Conservation (phyloP, 768 basidiomycete species). For the Paxillus ammoniavirescens region DNA sequence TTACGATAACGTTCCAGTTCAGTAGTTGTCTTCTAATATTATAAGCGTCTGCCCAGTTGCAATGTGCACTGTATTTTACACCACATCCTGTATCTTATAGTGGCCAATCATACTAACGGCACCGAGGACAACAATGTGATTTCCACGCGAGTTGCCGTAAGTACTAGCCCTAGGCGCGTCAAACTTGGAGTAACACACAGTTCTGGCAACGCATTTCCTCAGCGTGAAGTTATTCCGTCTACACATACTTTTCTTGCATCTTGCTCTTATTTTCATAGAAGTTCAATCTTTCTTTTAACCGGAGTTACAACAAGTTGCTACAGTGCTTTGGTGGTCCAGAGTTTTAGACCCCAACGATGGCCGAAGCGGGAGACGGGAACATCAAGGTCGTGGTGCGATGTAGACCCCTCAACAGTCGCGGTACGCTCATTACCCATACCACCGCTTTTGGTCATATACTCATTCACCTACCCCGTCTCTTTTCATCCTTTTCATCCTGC, state of each 20-base stretch:
- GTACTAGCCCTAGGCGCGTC: constrained; percentile 11
- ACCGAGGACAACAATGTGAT: constrained; percentile 4
- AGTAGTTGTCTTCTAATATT: neutral
- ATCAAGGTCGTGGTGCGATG: constrained; percentile 95
- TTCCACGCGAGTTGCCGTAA: constrained; percentile 23
- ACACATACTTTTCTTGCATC: constrained; percentile 6
- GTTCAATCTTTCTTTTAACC: constrained; percentile 11
- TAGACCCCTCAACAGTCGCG: constrained; percentile 92
- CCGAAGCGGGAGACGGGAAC: constrained; percentile 80
- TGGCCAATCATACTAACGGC: neutral
- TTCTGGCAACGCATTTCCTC: constrained; percentile 2
- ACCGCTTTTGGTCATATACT: neutral
- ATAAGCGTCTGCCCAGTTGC: neutral
- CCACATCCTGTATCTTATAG: neutral
- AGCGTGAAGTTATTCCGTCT: constrained; percentile 1
- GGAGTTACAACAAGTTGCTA: constrained; percentile 3
- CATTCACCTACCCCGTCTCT: constrained; percentile 1
- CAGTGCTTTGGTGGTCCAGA: constrained; percentile 11
- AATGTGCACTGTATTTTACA: neutral
- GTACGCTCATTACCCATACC: constrained; percentile 43
- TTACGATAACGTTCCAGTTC: neutral
- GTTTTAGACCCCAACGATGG: constrained; percentile 44
- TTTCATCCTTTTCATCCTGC: neutral
- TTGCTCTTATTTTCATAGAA: constrained; percentile 3
- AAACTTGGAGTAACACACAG: constrained; percentile 6